Evolutionary conservation across 208 protist species (phyloP).

Genomic region (Naegleria lovaniensis): DNA sequence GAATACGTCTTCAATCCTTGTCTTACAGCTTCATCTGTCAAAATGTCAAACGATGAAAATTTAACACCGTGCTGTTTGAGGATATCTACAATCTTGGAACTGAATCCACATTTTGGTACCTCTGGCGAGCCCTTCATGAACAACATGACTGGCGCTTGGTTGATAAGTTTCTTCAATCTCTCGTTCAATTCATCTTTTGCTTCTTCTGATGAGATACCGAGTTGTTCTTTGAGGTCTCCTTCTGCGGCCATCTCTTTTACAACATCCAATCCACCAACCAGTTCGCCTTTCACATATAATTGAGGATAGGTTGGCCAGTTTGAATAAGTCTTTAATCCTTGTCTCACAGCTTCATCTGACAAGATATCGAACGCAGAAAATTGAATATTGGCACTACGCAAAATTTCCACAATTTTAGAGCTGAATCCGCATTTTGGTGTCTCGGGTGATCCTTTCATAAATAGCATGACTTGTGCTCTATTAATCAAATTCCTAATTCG

Average conservation of each 20-base stretch:
- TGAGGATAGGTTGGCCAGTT: constrained; percentile 71
- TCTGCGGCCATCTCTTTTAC: constrained; percentile 53
- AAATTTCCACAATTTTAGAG: constrained; percentile 34
- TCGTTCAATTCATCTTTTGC: constrained; percentile 48
- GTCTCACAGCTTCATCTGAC: constrained; percentile 35
- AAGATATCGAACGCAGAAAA: constrained; percentile 48
- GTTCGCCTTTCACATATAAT: constrained; percentile 62
- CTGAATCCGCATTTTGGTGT: constrained; percentile 44
- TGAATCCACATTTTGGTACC: constrained; percentile 78
- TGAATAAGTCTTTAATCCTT: constrained; percentile 44
- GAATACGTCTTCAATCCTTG: constrained; percentile 73
- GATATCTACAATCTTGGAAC: constrained; percentile 51
- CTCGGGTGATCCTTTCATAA: constrained; percentile 45
- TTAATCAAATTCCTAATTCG: constrained; percentile 40
- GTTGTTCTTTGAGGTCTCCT: constrained; percentile 39
- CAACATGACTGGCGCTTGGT: constrained; percentile 61
- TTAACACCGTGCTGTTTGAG: constrained; percentile 46
- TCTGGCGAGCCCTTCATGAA: constrained; percentile 83
- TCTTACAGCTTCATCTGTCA: constrained; percentile 73
- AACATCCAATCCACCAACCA: constrained; percentile 66
- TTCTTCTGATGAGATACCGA: background rate
- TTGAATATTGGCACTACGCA: constrained; percentile 27
- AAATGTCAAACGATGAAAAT: constrained; percentile 79
- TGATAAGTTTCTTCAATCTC: constrained; percentile 71
- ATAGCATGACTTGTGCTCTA: constrained; percentile 40